phyloP scores from a whole-genome alignment of 2,329 filamentous ascomycete species.

The Ophiocordyceps camponoti-saundersi region DNA sequence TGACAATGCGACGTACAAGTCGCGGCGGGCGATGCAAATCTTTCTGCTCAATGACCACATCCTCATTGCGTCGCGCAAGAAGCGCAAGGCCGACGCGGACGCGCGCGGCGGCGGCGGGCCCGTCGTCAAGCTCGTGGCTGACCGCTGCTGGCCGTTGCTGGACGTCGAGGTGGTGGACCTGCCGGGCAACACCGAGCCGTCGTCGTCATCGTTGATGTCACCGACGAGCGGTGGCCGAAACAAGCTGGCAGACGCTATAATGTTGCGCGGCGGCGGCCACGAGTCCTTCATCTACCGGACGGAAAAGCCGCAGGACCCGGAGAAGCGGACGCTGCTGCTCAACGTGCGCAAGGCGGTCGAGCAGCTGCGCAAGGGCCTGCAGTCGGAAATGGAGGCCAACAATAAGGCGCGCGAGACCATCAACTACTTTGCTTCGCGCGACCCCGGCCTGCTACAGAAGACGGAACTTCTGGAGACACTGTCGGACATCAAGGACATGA shows the following conservation, averaged over 20 bases:
- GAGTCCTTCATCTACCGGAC: conserved; percentile 93
- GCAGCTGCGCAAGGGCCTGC: conserved; percentile 69
- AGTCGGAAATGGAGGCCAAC: conserved; percentile 74
- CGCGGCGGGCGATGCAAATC: conserved; percentile 72
- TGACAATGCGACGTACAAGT: conserved; percentile 95
- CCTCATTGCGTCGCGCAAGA: conserved; percentile 79
- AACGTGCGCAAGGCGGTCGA: conserved; percentile 89
- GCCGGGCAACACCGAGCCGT: conserved; percentile 45
- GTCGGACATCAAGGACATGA: conserved; percentile 67
- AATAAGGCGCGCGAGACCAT: conserved; percentile 73
- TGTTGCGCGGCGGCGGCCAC: conserved; percentile 67
- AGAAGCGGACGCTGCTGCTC: conserved; percentile 67
- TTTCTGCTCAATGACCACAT: conserved; percentile 91
- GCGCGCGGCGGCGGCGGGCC: conserved; percentile 28
- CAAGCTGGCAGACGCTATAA: conserved; percentile 71
- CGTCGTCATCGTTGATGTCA: conserved; percentile 5
- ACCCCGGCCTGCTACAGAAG: conserved; percentile 61
- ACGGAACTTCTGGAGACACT: conserved; percentile 64
- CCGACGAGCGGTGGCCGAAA: conserved; percentile 24
- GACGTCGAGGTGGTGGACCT: conserved; percentile 90
- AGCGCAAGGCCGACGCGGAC: conserved; percentile 62
- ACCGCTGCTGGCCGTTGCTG: conserved; percentile 83
- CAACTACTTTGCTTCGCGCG: conserved; percentile 68
- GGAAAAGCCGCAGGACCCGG: conserved; percentile 59
- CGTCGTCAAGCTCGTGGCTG: conserved; percentile 68